Base-by-base conservation (phyloP, 371 early-diverging fungal species). In the Rhizopus microsporus region DNA sequence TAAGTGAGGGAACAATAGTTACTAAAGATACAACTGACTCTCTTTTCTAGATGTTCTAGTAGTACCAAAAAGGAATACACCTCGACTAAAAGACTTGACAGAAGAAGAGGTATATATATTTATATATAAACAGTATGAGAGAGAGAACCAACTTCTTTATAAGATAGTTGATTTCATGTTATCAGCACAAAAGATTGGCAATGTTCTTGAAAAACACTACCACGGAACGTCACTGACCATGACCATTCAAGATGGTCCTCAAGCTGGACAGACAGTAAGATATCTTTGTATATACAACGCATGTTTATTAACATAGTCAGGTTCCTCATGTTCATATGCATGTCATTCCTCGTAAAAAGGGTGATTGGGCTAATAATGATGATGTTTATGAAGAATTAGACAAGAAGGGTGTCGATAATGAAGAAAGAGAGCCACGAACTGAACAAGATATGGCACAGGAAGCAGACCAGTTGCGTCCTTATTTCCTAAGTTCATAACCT, bases 321-420 rank as follows among this genome's bases (percentile, higher is more conserved):
- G 78, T 88, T 0, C 84, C 90, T 5, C 99, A 99, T 77, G 92
- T 93, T 32, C 99, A 99, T 67, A 78, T 97, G 56, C 99, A 99
- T 73, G 65, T 99, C 39, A 89, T 99, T 52, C 97, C 99, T 32
- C 85, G 97, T 34, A 80, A 72, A 32, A 61, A 64, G 16, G 90
- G 90, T 15, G 97, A 98, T 65, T 96, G 81, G 77, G 75, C 74
- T 6, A 81, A 91, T 58, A 97, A 95, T 61, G 96, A 97, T 66
- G 93, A 93, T 56, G 87, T 96, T 40, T 95, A 96, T 62, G 72
- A 78, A 17, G 94, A 86, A 29, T 80, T 96, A 38, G 81, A 92
- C 30, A 75, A 69, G 7, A 69, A 64, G n/a, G 76, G 80, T 4
- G 84, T 81, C 0, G 92, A 91, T 63, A 82, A 86, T 60, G 91